A percentile compares a stretch with the other conserved stretches of the same genome.
Conservation (phyloP, 2,329 filamentous ascomycete species). For the Microdochium nivale region DNA sequence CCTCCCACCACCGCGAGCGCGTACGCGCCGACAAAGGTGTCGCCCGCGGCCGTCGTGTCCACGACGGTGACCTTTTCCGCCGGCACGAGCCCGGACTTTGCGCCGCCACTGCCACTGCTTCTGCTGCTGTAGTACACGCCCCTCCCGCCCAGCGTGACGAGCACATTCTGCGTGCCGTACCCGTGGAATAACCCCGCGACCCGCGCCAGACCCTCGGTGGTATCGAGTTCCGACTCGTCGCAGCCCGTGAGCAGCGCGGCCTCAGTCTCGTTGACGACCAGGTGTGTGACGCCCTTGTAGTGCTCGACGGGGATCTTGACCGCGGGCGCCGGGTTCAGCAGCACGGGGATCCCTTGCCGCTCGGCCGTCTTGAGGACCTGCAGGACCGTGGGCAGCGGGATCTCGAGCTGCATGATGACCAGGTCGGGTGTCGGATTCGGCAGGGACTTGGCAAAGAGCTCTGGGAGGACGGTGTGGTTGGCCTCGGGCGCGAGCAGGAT, state of each 20-base stretch:
- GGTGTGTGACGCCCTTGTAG: constrained; percentile 61
- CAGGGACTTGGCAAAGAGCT: constrained; percentile 21
- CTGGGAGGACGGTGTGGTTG: constrained; percentile 43
- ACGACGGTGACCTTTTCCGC: constrained; percentile 69
- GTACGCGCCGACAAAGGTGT: constrained; percentile 89
- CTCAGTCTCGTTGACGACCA: constrained; percentile 89
- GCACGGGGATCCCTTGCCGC: constrained; percentile 45
- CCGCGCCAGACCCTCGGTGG: constrained; percentile 29
- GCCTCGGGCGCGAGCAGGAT: constrained; percentile 68
- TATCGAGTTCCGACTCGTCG: constrained; percentile 38
- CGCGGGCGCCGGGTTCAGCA: constrained; percentile 83
- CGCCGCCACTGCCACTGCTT: constrained; percentile 11
- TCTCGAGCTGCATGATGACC: constrained; percentile 72
- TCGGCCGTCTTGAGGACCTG: constrained; percentile 46
- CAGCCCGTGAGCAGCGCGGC: constrained; percentile 62
- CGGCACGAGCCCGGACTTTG: constrained; percentile 38
- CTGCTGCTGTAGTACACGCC: constrained; percentile 55
- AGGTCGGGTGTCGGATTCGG: constrained; percentile 43
- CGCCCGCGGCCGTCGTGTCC: constrained; percentile 89
- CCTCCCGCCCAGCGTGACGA: constrained; percentile 76
- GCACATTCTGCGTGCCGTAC: constrained; percentile 64
- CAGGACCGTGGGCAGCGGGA: constrained; percentile 57
- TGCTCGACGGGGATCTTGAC: constrained; percentile 56
- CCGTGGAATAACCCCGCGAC: constrained; percentile 54
- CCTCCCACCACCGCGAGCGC: constrained; percentile 59